Evolutionary conservation across 2,329 filamentous ascomycete species (phyloP).

Genomic region (Uncinocarpus reesii): DNA sequence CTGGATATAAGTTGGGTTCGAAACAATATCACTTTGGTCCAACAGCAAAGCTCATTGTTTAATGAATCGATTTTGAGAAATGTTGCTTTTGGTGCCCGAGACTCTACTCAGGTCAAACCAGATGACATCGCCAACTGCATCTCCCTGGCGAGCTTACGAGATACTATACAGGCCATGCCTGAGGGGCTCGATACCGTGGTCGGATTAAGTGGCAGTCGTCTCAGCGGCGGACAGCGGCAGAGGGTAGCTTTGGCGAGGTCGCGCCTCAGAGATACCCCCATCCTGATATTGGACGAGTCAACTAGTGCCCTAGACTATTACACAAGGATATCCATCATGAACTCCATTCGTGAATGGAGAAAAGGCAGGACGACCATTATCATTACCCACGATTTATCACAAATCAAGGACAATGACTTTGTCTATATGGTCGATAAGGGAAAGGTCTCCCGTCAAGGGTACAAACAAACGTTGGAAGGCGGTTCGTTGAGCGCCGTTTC

Average conservation of each 20-base stretch:
- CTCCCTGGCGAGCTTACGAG: slow-evolving; percentile 57
- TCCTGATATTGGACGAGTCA: slow-evolving; percentile 79
- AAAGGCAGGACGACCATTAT: slow-evolving; percentile 76
- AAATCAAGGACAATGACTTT: slow-evolving; percentile 63
- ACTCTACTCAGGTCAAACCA: slow-evolving; percentile 41
- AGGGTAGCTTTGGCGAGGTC: slow-evolving; percentile 71
- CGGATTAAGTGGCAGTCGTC: slow-evolving; percentile 55
- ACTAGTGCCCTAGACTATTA: slow-evolving; percentile 76
- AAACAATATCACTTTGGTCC: slow-evolving; percentile 66
- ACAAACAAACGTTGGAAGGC: slow-evolving; percentile 34
- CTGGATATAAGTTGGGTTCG: slow-evolving; percentile 64
- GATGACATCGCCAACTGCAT: slow-evolving; percentile 53
- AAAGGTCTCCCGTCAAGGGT: slow-evolving; percentile 57
- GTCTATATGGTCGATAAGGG: slow-evolving; percentile 70
- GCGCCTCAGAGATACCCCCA: slow-evolving; percentile 61
- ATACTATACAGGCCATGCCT: slow-evolving; percentile 56
- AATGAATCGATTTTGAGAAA: slow-evolving; percentile 70
- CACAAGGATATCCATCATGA: slow-evolving; percentile 58
- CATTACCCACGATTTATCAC: slow-evolving; percentile 78
- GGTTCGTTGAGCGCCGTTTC: neutral
- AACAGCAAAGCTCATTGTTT: slow-evolving; percentile 74
- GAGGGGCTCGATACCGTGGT: slow-evolving; percentile 61
- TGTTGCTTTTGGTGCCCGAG: slow-evolving; percentile 57
- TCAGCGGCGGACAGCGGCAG: slow-evolving; percentile 82
- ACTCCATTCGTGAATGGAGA: slow-evolving; percentile 67